These are phyloP conservation scores for Croton setiger DNA, from an alignment of 441 rosid genomes.

Conservation along the genomic window DNA sequence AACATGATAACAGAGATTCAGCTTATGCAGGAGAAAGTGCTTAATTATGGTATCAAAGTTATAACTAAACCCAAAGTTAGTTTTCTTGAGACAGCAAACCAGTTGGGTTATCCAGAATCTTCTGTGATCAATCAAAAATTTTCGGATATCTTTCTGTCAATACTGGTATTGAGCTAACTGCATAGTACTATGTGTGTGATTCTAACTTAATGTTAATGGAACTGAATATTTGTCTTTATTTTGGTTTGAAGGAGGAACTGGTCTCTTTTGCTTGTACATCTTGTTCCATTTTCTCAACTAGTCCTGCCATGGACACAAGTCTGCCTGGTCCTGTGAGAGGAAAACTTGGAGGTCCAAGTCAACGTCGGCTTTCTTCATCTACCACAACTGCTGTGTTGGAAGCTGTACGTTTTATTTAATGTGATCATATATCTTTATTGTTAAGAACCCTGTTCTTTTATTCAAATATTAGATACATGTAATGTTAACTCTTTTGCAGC, in stretches of 20 bases:
- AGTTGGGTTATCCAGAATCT: conserved; percentile 34
- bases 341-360: conserved; percentile 98
- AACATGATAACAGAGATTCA: conserved; percentile 70
- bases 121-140: conserved; percentile 41
- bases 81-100: conserved; percentile 33
- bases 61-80: conserved; percentile 29
- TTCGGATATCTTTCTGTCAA: conserved; percentile 35
- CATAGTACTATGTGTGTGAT: conserved; percentile 12
- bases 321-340: conserved; percentile 80
- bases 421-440: conserved; percentile 7
- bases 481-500: not conserved
- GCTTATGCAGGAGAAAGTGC: conserved; percentile 45
- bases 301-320: conserved; percentile 35
- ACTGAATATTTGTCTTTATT: not conserved
- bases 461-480: not conserved
- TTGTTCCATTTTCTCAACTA: conserved; percentile 65
- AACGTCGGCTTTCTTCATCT: conserved; percentile 73
- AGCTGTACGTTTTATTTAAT: conserved; percentile 56
- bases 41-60: conserved; percentile 32
- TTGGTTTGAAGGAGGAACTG: conserved; percentile 59
- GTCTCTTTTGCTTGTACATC: conserved; percentile 59
- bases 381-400: conserved; percentile 68
- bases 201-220: conserved; percentile 12
- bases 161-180: conserved; percentile 49
- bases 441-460: not conserved